Evolutionary conservation across 495 filamentous ascomycete genomes (phyloP).

Genomic region (Talaromyces liani): DNA sequence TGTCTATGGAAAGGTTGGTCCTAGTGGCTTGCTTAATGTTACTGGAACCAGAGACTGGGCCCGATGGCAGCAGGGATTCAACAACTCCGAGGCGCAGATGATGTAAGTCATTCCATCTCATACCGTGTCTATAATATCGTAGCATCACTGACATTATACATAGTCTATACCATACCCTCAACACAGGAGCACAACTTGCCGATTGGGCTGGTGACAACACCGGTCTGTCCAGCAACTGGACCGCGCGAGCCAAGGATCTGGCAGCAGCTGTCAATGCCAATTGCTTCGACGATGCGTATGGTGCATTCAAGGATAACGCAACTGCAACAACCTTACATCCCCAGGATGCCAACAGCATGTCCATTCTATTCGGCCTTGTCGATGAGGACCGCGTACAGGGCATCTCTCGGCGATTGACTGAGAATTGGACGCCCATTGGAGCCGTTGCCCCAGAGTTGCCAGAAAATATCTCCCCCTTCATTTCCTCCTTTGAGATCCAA

Average conservation of each 20-base stretch:
- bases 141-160: constrained; percentile 7
- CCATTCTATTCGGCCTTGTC: constrained; percentile 30
- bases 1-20: constrained; percentile 44
- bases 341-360: constrained; percentile 47
- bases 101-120: constrained; percentile 22
- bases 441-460: constrained; percentile 51
- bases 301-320: constrained; percentile 52
- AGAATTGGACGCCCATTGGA: constrained; percentile 51
- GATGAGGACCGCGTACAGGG: constrained; percentile 23
- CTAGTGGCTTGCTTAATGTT: constrained; percentile 47
- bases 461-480: constrained; percentile 54
- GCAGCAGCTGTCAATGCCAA: constrained; percentile 34
- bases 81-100: constrained; percentile 51
- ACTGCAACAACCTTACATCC: constrained; percentile 38
- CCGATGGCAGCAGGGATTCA: constrained; percentile 42
- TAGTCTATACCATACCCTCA: constrained; percentile 43
- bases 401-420: constrained; percentile 38
- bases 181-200: constrained; percentile 42
- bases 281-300: constrained; percentile 43
- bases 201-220: constrained; percentile 40
- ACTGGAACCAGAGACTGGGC: constrained; percentile 53
- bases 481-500: constrained; percentile 53
- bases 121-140: background rate
- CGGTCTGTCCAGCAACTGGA: constrained; percentile 36
- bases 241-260: constrained; percentile 28